phyloP scores from a whole-genome alignment of 352 stramenopile species.

The Blastocystis hominis region DNA sequence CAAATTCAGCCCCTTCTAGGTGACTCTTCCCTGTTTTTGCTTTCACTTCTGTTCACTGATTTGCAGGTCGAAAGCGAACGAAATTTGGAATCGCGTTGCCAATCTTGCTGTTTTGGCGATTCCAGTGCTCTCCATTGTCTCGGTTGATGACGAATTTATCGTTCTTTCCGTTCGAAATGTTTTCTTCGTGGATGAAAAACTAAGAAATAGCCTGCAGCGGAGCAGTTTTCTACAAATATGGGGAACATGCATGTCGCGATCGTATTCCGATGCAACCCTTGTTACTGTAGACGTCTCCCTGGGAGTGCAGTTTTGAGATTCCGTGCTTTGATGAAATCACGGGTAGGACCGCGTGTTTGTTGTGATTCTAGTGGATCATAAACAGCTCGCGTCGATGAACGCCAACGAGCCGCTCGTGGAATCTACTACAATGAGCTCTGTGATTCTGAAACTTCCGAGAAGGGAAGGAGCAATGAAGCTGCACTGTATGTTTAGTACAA shows the following conservation, averaged over 20 bases:
- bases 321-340: constrained; percentile 28
- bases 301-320: background rate
- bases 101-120: background rate
- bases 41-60: background rate
- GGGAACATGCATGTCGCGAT: constrained; percentile 11
- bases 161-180: constrained; percentile 2
- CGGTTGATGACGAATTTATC: background rate
- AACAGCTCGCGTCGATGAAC: background rate
- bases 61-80: constrained; percentile 7
- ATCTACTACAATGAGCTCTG: background rate
- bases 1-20: constrained; percentile 29
- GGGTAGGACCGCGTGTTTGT: background rate
- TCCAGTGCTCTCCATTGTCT: constrained; percentile 15
- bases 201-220: background rate
- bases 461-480: background rate
- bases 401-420: background rate
- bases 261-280: background rate
- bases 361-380: constrained; percentile 2
- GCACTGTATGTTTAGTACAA: background rate
- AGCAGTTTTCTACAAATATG: background rate
- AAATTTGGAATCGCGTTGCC: background rate
- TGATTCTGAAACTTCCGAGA: constrained; percentile 15
- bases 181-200: background rate
- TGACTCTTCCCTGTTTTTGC: constrained; percentile 18
- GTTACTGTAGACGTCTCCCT: background rate